phyloP scores from a whole-genome alignment of 805 yeast species.

The Metschnikowia bowlesiae region DNA sequence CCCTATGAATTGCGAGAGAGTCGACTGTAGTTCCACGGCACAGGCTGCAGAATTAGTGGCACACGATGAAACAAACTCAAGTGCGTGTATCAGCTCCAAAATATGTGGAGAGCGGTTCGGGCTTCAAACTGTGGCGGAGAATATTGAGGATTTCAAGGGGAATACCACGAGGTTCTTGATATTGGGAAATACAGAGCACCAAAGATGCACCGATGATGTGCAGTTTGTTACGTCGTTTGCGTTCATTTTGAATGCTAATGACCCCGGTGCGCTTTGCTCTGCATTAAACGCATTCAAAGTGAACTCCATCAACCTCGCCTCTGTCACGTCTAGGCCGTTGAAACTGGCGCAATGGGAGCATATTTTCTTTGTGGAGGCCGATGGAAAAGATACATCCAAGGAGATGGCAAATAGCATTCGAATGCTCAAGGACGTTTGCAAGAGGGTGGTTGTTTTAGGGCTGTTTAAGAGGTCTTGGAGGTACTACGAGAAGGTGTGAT shows the following conservation, averaged over 20 bases:
- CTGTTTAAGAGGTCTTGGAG: slow-evolving; percentile 45
- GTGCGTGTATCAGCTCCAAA: slow-evolving; percentile 35
- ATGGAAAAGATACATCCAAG: slow-evolving; percentile 35
- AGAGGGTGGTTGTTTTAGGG: slow-evolving; percentile 57
- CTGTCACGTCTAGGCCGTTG: slow-evolving; percentile 77
- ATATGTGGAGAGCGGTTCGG: slow-evolving; percentile 14
- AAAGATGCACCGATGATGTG: not conserved
- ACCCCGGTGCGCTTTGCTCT: slow-evolving; percentile 70
- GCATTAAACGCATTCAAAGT: slow-evolving; percentile 56
- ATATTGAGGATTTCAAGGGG: slow-evolving; percentile 66
- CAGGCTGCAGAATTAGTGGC: slow-evolving; percentile 70
- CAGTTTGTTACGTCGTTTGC: slow-evolving; percentile 50
- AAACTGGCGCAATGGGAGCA: slow-evolving; percentile 69
- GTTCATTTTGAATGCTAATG: slow-evolving; percentile 58
- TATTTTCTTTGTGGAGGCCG: slow-evolving; percentile 72
- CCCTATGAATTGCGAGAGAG: slow-evolving; percentile 36
- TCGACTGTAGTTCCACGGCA: slow-evolving; percentile 78
- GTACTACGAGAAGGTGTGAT: slow-evolving; percentile 19
- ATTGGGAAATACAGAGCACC: not conserved
- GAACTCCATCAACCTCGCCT: slow-evolving; percentile 57
- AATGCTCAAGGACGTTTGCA: slow-evolving; percentile 42
- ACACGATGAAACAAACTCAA: slow-evolving; percentile 26
- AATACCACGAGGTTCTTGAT: slow-evolving; percentile 87
- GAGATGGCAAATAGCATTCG: slow-evolving; percentile 32
- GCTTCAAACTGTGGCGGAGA: slow-evolving; percentile 15